Evolutionary conservation across 495 filamentous ascomycete genomes (phyloP), one percentile per base, ranked within the genome.

Genomic region (Penicillium herquei): DNA sequence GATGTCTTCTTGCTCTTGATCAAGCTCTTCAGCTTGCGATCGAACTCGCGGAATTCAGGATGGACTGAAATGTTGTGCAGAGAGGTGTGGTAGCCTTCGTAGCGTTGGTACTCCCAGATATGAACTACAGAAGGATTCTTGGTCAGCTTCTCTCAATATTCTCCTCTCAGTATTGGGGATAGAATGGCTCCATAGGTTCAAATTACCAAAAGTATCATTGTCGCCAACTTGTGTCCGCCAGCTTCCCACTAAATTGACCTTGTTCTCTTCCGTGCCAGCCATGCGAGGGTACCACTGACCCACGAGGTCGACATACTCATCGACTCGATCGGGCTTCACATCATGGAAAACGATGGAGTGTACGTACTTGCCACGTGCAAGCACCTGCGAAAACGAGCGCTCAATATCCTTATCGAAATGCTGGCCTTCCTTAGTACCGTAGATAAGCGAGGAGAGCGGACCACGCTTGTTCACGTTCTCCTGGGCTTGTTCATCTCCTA

Each of bases 101-200:
- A 98, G 62, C 91, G 87, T 71, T 98, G 91, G 73, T 98, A 98
- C 74, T 98, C 94, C 94, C 94, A 98, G 70, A 98, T 98, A 72
- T 98, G 94, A 31, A 98, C 94, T 78, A 40, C 6, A 40, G n/a
- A 3, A 16, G 11, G 39, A 50, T 8, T 0, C 0, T 11, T 7
- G n/a, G 31, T 34, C 18, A 46, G 49, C 35, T 6, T 39, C 39
- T 37, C 34, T 9, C 8, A 37, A 26, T 26, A 26, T 26, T 26
- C 2, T 26, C 21, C 4, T 4, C 21, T 2, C 21, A 4, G 21
- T 26, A 35, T 12, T 39, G 17, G 34, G 32, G 14, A 48, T 13
- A 42, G 9, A 32, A 13, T 33, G 41, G 9, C 17, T 26, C 21
- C n/a, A 52, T 26, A 40, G 41, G 32, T 37, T 39, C 30, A 35